Percentiles rank a stretch among this genome's conserved stretches.
These are phyloP conservation scores for Dothideomycetes sp. DNA, from an alignment of 2,329 filamentous ascomycete species.

Conservation along the genomic window DNA sequence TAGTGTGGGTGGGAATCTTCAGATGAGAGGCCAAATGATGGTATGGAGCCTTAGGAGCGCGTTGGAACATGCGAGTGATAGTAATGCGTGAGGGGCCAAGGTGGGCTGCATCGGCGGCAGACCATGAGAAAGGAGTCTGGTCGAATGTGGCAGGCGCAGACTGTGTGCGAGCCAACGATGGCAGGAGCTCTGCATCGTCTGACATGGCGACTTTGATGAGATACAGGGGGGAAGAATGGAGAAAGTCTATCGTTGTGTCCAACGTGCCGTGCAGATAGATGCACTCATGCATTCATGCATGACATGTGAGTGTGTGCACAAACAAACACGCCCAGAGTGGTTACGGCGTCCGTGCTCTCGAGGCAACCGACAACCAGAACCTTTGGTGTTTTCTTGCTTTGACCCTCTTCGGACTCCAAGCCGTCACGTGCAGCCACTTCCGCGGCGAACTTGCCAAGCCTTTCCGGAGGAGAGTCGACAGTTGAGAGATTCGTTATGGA, in stretches of 20 bases:
- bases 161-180: background rate
- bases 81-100: constrained; percentile 34
- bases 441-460: no score
- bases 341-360: background rate
- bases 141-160: constrained; percentile 3
- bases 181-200: background rate
- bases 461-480: no score
- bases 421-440: no score
- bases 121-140: constrained; percentile 26
- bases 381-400: no score
- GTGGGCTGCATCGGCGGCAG: constrained; percentile 32
- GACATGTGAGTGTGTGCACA: background rate
- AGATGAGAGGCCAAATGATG: constrained; percentile 1
- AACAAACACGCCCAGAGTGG: constrained; percentile 1
- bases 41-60: constrained; percentile 6
- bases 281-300: no score
- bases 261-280: constrained; percentile 3
- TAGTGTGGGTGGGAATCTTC: background rate
- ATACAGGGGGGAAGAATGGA: background rate
- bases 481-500: no score
- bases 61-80: constrained; percentile 27
- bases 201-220: background rate
- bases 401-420: no score
- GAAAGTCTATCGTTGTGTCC: background rate
- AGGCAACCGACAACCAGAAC: background rate